Percentiles rank a stretch among this genome's conserved stretches.
These are phyloP conservation scores for Stevia rebaudiana DNA, from an alignment of 140 eudicot species.

Conservation along the genomic window DNA sequence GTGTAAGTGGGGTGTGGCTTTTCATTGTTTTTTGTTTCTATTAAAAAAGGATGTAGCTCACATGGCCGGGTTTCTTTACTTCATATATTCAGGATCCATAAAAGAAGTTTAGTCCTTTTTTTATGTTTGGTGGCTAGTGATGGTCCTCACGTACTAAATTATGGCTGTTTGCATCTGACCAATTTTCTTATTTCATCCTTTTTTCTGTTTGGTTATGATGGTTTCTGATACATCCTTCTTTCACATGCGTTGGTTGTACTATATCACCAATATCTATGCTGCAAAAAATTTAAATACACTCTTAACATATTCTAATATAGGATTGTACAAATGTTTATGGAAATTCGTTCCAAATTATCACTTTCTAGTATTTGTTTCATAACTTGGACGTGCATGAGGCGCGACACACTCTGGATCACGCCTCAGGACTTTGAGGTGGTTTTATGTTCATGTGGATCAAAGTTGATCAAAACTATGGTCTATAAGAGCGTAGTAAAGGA, in stretches of 20 bases:
- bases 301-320: neutral
- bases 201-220: neutral
- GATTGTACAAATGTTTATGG: conserved; percentile 5
- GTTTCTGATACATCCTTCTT: conserved; percentile 12
- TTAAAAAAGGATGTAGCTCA: conserved; percentile 32
- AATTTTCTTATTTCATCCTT: conserved; percentile 1
- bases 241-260: conserved; percentile 8
- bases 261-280: neutral
- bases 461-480: too few relatives aligned
- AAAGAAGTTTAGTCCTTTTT: conserved; percentile 19
- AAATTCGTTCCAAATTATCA: too few relatives aligned
- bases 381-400: too few relatives aligned
- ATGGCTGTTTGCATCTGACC: conserved; percentile 10
- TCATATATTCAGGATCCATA: conserved; percentile 11
- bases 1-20: conserved; percentile 24
- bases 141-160: conserved; percentile 32
- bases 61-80: conserved; percentile 33
- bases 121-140: conserved; percentile 21
- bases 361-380: too few relatives aligned
- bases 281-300: conserved; percentile 5
- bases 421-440: too few relatives aligned
- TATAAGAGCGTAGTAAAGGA: too few relatives aligned
- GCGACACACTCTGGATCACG: too few relatives aligned
- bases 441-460: too few relatives aligned
- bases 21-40: conserved; percentile 9